phyloP scores from a whole-genome alignment of 192 early-diverging fungal genomes.

The Entomortierella parvispora region DNA sequence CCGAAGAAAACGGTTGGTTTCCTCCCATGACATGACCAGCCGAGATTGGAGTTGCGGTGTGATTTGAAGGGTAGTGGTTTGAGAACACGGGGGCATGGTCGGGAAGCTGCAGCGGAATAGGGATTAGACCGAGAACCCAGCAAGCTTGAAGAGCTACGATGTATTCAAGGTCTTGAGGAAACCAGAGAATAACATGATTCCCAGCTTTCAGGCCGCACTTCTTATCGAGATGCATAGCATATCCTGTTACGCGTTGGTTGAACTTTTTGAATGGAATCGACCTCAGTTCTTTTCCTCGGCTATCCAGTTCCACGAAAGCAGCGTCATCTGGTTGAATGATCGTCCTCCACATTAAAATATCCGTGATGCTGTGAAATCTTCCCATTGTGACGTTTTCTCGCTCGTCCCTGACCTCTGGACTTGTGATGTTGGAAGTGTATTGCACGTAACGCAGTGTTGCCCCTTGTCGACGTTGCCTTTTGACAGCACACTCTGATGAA shows the following conservation, averaged over 20 bases:
- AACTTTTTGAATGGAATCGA: constrained; percentile 73
- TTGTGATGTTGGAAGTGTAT: constrained; percentile 29
- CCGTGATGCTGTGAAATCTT: constrained; percentile 71
- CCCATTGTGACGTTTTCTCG: constrained; percentile 65
- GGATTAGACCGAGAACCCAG: constrained; percentile 74
- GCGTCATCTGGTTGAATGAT: constrained; percentile 66
- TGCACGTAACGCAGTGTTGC: constrained; percentile 28
- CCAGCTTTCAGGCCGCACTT: constrained; percentile 63
- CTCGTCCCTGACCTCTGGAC: constrained; percentile 65
- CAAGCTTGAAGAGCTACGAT: constrained; percentile 80
- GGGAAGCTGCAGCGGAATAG: constrained; percentile 72
- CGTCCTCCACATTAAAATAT: constrained; percentile 77
- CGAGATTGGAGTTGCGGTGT: background rate
- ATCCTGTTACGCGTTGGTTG: constrained; percentile 65
- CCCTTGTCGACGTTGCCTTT: constrained; percentile 38
- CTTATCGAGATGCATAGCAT: constrained; percentile 70
- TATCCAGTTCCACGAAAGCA: constrained; percentile 67
- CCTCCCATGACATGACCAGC: background rate
- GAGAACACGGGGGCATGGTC: constrained; percentile 48
- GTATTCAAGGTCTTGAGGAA: constrained; percentile 66
- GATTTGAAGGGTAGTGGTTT: background rate
- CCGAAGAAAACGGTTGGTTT: background rate
- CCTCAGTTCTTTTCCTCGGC: constrained; percentile 61
- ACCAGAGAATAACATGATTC: constrained; percentile 70
- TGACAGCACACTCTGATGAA: constrained; percentile 25